Percentiles rank a stretch among this genome's conserved stretches.
Conservation (phyloP, 1,284 basidiomycete genomes). For the Cryptococcus sp. region DNA sequence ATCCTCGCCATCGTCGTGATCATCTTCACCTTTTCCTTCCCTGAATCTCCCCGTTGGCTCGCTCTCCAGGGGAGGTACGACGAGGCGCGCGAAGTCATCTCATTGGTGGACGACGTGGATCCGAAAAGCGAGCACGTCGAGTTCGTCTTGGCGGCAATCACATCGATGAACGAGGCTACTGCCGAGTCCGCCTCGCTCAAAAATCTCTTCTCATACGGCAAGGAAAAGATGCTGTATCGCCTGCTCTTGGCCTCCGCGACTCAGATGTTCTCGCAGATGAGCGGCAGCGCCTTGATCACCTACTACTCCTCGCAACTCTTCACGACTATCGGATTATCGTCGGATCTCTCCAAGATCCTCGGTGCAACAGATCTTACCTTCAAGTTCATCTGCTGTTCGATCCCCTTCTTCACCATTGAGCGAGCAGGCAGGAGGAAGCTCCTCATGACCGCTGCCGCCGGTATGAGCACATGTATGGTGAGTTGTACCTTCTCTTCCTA, state of each 20-base stretch:
- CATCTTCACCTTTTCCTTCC: conserved; percentile 44
- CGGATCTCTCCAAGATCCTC: conserved; percentile 31
- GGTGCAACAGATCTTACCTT: conserved; percentile 33
- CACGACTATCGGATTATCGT: conserved; percentile 30
- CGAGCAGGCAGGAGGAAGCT: conserved; percentile 39
- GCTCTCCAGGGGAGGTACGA: conserved; percentile 54
- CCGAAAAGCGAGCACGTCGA: conserved; percentile 23
- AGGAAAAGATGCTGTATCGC: conserved; percentile 54
- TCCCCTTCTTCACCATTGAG: conserved; percentile 37
- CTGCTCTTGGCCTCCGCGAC: conserved; percentile 46
- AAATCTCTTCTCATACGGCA: conserved; percentile 45
- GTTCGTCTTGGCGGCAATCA: conserved; percentile 20
- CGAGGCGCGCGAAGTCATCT: conserved; percentile 52
- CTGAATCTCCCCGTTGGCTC: conserved; percentile 58
- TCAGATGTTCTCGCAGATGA: conserved; percentile 51
- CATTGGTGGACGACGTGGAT: conserved; percentile 32
- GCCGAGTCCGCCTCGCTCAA: conserved; percentile 25
- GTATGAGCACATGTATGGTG: conserved; percentile 40
- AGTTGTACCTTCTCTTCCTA: not conserved
- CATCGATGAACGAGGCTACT: conserved; percentile 23
- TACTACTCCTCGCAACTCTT: conserved; percentile 35
- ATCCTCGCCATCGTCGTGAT: conserved; percentile 53
- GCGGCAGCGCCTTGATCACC: conserved; percentile 34
- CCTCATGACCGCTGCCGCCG: conserved; percentile 38
- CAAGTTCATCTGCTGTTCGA: conserved; percentile 32